Evolutionary conservation across 1,284 basidiomycete genomes (phyloP), one percentile per base, ranked within the genome.

Genomic region (Waitea zeae): DNA sequence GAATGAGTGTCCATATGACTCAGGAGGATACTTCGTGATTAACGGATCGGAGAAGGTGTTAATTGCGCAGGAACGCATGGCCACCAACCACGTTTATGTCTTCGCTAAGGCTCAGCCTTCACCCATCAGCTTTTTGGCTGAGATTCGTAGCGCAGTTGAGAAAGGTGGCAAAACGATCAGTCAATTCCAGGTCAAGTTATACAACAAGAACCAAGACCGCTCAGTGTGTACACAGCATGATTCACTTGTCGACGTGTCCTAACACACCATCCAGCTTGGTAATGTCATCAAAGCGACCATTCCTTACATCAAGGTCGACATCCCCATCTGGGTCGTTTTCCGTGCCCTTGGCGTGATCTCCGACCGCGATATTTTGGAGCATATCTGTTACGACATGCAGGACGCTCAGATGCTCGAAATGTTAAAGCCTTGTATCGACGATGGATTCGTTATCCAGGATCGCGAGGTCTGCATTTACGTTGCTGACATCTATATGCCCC

Each of bases 31-130:
- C 58, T 99, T 99, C 54, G 88, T 99, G 54, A 97, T 99, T 62
- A 98, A 97, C 48, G 93, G 93, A 18, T 98, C 95, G 1, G 93
- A 99, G 57, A 99, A 99, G 57, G 93, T 99, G 18, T 67, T 99
- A 44, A 99, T 99, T 57, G 93, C 95, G 0, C 93, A 99, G 54
- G 93, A 99, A 56, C 77, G 95, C 36, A 98, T 98, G 92, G 93
- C 95, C 6, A 93, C 90, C 28, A 99, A 99, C 58, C 92, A 96
- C 49, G 95, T 99, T 47, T 99, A 98, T 54, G 92, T 97, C 39
- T 99, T 99, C 53, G 89, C 92, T 39, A 98, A 98, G 56, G 88
- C 88, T 0, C 86, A 96, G 39, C 95, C 95, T 2, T 92, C 89
- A 4, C 88, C 92, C 5, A 87, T 96, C 52, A 93, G 81, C 43